phyloP scores from a whole-genome alignment of 352 stramenopile genomes.

The Pythium aristosporum region DNA sequence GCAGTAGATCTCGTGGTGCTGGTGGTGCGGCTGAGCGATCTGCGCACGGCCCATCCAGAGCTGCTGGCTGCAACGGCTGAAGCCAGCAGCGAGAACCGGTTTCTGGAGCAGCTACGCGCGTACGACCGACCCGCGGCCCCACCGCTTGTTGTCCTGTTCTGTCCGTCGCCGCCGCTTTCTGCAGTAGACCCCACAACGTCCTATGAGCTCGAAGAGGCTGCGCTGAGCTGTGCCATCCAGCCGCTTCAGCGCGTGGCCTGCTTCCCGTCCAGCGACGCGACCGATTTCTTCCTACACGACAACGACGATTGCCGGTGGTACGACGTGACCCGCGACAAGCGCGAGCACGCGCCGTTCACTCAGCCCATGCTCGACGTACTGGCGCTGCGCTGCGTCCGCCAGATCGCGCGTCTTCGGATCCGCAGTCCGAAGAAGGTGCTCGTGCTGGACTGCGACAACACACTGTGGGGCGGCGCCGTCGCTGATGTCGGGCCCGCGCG shows the following conservation, averaged over 20 bases:
- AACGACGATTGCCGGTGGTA: constrained; percentile 42
- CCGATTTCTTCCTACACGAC: constrained; percentile 28
- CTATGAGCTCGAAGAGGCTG: constrained; percentile 20
- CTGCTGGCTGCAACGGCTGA: constrained; percentile 17
- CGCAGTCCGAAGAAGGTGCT: constrained; percentile 57
- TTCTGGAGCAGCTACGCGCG: background rate
- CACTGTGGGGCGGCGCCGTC: constrained; percentile 62
- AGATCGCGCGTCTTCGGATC: constrained; percentile 48
- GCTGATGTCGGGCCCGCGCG: constrained; percentile 46
- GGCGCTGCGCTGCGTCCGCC: constrained; percentile 41
- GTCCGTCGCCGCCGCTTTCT: constrained; percentile 26
- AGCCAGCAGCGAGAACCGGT: background rate
- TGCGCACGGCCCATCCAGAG: constrained; percentile 56
- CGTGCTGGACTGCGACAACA: constrained; percentile 80
- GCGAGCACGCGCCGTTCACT: constrained; percentile 67
- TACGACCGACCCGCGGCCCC: constrained; percentile 7
- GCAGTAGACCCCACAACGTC: background rate
- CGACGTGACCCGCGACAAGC: constrained; percentile 45
- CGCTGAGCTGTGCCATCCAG: constrained; percentile 21
- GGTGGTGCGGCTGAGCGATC: constrained; percentile 58
- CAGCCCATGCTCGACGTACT: constrained; percentile 56
- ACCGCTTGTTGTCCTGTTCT: constrained; percentile 25
- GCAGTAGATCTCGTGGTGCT: constrained; percentile 48
- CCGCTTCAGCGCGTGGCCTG: constrained; percentile 30
- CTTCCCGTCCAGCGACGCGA: constrained; percentile 25